Conservation (phyloP, 1,284 basidiomycete genomes). For the Trichosporon faecale region DNA sequence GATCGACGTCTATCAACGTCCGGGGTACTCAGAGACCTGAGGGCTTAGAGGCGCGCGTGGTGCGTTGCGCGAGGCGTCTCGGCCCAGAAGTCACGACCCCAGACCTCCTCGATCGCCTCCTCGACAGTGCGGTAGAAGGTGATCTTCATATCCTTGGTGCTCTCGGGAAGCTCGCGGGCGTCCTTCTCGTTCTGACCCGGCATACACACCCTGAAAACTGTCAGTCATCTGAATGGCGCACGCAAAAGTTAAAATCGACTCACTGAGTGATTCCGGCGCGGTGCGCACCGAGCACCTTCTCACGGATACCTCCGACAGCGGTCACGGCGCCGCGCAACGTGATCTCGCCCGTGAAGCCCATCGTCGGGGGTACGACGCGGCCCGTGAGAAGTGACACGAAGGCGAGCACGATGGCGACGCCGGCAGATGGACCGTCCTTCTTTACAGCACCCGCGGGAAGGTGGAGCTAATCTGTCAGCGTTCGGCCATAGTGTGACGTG, state of each 20-base stretch:
- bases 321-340: constrained; percentile 86
- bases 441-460: constrained; percentile 93
- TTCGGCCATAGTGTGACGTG: constrained; percentile 47
- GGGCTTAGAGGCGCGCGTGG: no score
- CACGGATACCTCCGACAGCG: constrained; percentile 86
- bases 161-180: constrained; percentile 85
- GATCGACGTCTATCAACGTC: not conserved
- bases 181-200: constrained; percentile 81
- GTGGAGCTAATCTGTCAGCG: constrained; percentile 75
- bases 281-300: constrained; percentile 90
- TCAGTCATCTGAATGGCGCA: constrained; percentile 10
- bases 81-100: constrained; percentile 30
- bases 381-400: constrained; percentile 83
- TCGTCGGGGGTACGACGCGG: constrained; percentile 71
- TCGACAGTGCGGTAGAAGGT: constrained; percentile 56
- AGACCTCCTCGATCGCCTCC: constrained; percentile 40
- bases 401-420: constrained; percentile 82
- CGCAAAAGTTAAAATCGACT: constrained; percentile 10
- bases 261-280: constrained; percentile 79
- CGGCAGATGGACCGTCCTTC: constrained; percentile 94
- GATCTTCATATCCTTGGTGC: constrained; percentile 81
- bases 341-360: constrained; percentile 92
- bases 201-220: constrained; percentile 58
- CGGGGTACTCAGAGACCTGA: constrained; percentile 9
- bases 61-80: constrained; percentile 4